Evolutionary conservation across 75 land plant species (phyloP).

Genomic region (Selaginella moellendorffii): DNA sequence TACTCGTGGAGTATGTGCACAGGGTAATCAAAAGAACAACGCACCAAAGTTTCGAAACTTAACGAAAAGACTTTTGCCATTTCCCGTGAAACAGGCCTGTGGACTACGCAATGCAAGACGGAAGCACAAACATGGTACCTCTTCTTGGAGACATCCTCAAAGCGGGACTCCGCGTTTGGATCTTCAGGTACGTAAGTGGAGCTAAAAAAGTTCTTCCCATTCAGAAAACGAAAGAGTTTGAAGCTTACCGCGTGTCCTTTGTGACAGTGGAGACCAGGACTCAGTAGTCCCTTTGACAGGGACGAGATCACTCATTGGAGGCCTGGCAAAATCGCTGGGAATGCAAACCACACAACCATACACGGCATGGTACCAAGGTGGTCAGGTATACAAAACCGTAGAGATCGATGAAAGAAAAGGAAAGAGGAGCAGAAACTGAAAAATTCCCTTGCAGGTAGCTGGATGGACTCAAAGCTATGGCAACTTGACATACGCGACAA

Average conservation of each 20-base stretch:
- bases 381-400: no score
- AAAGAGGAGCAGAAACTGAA: no score
- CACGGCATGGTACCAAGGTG: constrained; percentile 20
- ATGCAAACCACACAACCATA: constrained; percentile 12
- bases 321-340: neutral
- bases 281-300: constrained; percentile 31
- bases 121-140: neutral
- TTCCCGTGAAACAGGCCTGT: constrained; percentile 6
- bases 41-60: no score
- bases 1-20: constrained; percentile 1
- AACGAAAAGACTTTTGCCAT: neutral
- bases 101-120: constrained; percentile 9
- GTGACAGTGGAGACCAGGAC: constrained; percentile 30
- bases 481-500: no score
- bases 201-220: no score
- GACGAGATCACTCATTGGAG: constrained; percentile 13
- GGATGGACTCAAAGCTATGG: constrained; percentile 75
- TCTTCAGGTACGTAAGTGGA: constrained; percentile 11
- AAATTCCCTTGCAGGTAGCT: constrained; percentile 72
- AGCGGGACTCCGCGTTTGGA: constrained; percentile 1
- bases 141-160: neutral
- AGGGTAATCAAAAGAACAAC: neutral
- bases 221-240: no score
- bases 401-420: no score
- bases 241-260: no score